Evolutionary conservation across 1,284 basidiomycete species (phyloP), one percentile per base, ranked within the genome.

Genomic region (Mycosarcoma mackinlayi): DNA sequence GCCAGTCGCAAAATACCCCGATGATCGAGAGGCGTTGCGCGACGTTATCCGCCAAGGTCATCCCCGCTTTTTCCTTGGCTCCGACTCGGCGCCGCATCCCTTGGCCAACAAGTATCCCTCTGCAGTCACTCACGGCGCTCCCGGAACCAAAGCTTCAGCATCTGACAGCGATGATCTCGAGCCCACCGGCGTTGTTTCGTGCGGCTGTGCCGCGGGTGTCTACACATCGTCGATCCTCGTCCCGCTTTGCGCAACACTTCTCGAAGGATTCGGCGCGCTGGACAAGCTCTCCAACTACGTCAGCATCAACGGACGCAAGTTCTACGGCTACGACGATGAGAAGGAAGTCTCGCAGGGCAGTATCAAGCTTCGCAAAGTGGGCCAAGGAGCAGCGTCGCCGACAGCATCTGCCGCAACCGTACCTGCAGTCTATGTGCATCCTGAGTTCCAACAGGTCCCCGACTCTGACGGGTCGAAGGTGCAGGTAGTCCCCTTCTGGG

Each of bases 61-160:
- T 83, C 91, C 93, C 2, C 90, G 92, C 58, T 98, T 98, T 85
- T 99, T 99, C 88, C 87, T 99, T 42, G 96, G 96, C 16, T 96
- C 93, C 18, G 96, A 99, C 84, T 94, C 92, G 28, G 96, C 96
- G 1, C 96, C 96, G 24, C 96, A 99, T 83, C 90, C 92, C 1
- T 86, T 89, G 10, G 83, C 86, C n/a, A 86, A 86, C 59, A 99
- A 99, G 84, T 88, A 92, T 14, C 89, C 88, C 4, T 81, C 80
- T 16, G 69, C 78, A 11, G 63, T 67, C 28, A 73, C 73, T 3
- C 73, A 75, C 50, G 73, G 70, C 28, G 64, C 69, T 16, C 61
- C 75, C 0, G 64, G 69, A 10, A 55, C 49, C 40, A 66, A 66
- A 21, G 42, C 48, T 14, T 59, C 70, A 3, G 33, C 65, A 6